Evolutionary conservation across 345 rosid species (phyloP), one percentile per base, ranked within the genome.

Genomic region (Linum tenue): DNA sequence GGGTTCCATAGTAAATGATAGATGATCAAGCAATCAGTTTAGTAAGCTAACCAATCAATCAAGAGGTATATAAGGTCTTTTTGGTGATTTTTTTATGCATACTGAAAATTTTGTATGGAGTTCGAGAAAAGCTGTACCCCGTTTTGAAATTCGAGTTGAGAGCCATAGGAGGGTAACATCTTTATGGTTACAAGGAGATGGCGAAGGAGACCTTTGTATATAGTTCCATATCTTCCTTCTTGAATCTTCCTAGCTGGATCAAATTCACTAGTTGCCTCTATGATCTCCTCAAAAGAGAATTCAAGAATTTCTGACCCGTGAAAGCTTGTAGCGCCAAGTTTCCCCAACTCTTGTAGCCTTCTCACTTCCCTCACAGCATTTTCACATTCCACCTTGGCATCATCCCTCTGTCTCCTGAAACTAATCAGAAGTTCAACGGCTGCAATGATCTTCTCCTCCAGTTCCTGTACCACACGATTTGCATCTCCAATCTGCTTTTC

Each of bases 131-230:
- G 53, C 14, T 48, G 53, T 85, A 89, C 98, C 96, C 71, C 75
- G 58, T 82, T 78, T 70, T 82, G 80, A 56, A 92, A 89, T 61
- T 84, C 83, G 64, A 73, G 41, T 44, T 76, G 80, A 69, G 87
- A 81, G 53, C 95, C 88, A 69, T 85, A 92, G 17, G 91, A 80
- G 42, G 92, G 97, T 64, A 89, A 79, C 92, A 92, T 92, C 80
- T 86, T 89, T 62, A 92, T 82, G 65, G 91, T 92, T 62, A 92
- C 94, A 68, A 78, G 81, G 69, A 80, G 60, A 75, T 86, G 79
- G 70, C 77, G 87, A 59, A 92, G 88, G 43, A 79, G 58, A 63
- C 98, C 95, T 75, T 77, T 83, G 74, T 89, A 92, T 55, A 85
- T 73, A 72, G 84, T 85, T 72, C 98, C 98, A 63, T 79, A 81